Conservation (phyloP, 371 early-diverging fungal species). For the Mucor circinelloides region DNA sequence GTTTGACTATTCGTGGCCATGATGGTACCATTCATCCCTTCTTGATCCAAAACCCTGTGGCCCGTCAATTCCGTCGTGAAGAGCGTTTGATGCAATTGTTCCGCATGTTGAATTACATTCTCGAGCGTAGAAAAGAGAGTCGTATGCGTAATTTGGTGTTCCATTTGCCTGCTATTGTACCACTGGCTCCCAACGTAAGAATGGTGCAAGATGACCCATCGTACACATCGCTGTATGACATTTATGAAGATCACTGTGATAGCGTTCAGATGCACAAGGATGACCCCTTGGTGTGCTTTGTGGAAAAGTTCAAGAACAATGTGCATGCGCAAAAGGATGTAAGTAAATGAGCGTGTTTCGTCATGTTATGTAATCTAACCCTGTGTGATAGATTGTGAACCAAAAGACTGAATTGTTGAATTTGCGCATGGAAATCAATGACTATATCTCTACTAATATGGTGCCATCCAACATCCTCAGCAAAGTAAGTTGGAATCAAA, state of each 20-base stretch:
- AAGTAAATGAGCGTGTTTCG: slow-evolving; percentile 7
- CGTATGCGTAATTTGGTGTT: slow-evolving; percentile 84
- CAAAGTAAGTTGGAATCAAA: slow-evolving; percentile 40
- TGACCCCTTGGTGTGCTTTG: slow-evolving; percentile 78
- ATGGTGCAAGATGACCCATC: slow-evolving; percentile 90
- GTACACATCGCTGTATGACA: slow-evolving; percentile 83
- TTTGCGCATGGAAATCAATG: slow-evolving; percentile 79
- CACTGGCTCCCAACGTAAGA: slow-evolving; percentile 91
- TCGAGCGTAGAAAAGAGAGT: slow-evolving; percentile 79
- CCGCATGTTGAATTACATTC: slow-evolving; percentile 83
- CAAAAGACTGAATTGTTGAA: slow-evolving; percentile 73
- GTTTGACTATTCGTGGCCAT: slow-evolving; percentile 88
- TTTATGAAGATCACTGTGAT: slow-evolving; percentile 85
- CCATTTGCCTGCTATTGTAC: slow-evolving; percentile 90
- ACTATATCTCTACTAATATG: slow-evolving; percentile 75
- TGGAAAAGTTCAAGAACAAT: slow-evolving; percentile 60
- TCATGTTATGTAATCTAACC: background rate
- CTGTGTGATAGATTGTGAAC: slow-evolving; percentile 22
- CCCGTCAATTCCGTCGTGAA: slow-evolving; percentile 87
- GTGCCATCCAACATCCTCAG: slow-evolving; percentile 84
- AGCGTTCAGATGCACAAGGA: slow-evolving; percentile 73
- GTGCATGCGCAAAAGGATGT: slow-evolving; percentile 45
- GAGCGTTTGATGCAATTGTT: slow-evolving; percentile 94
- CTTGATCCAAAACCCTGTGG: slow-evolving; percentile 89
- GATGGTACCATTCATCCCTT: slow-evolving; percentile 91